These are phyloP conservation scores for Teratosphaeria zuluensis DNA, from an alignment of 2,329 filamentous ascomycete species.

Conservation along the genomic window DNA sequence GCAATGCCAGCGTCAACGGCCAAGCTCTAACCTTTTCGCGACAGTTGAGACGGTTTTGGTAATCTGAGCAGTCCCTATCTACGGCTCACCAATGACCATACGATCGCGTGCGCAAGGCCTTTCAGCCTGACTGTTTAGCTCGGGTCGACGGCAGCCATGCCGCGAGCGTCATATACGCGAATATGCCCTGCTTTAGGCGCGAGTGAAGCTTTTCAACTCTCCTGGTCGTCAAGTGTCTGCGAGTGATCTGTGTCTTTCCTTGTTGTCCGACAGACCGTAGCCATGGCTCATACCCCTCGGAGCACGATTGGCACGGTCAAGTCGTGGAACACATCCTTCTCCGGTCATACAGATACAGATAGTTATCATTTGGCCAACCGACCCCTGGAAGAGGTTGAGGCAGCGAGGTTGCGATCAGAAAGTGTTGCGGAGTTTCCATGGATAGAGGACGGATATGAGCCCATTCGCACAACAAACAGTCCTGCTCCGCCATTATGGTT, in stretches of 20 bases:
- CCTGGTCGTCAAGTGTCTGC: neutral
- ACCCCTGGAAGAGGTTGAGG: constrained; percentile 21
- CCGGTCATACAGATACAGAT: constrained; percentile 17
- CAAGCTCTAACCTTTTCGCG: neutral
- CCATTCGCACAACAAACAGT: constrained; percentile 16
- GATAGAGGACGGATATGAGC: constrained; percentile 23
- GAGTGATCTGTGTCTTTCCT: neutral
- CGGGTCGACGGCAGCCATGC: constrained; percentile 1
- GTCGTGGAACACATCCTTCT: constrained; percentile 23
- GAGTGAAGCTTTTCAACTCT: neutral
- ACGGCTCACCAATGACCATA: neutral
- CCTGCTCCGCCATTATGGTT: constrained; percentile 21
- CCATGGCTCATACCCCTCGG: constrained; percentile 21
- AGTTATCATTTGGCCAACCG: constrained; percentile 11
- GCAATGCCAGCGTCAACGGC: neutral
- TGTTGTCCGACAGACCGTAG: neutral
- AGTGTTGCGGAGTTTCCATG: constrained; percentile 24
- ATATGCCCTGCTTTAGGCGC: neutral
- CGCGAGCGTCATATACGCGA: constrained; percentile 5
- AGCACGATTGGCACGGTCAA: constrained; percentile 24
- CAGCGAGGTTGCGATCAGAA: constrained; percentile 17
- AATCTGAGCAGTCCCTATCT: constrained; percentile 3
- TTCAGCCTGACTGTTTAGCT: neutral
- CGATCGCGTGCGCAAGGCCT: constrained; percentile 4
- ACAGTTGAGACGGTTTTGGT: constrained; percentile 2